Conservation (phyloP, 345 rosid species). For the Boechera divaricarpa region DNA sequence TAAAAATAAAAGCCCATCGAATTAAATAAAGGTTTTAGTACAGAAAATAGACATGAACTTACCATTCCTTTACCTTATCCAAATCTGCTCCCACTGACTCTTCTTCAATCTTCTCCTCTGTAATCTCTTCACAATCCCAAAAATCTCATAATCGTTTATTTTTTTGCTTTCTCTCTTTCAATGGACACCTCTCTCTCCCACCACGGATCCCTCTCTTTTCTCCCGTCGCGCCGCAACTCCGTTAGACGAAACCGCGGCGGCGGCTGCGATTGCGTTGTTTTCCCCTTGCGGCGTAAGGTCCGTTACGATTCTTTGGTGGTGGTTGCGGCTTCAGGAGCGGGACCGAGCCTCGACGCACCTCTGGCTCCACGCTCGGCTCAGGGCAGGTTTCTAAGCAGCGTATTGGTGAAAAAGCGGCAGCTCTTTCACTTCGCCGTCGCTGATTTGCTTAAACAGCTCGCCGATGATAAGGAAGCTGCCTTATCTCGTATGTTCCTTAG, state of each 20-base stretch:
- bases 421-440: conserved; percentile 72
- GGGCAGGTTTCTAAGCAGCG: conserved; percentile 64
- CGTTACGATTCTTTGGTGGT: conserved; percentile 30
- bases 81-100: conserved; percentile 30
- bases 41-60: no score
- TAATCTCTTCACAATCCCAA: conserved; percentile 4
- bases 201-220: conserved; percentile 41
- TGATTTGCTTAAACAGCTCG: conserved; percentile 71
- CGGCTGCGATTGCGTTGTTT: not conserved
- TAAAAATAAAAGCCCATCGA: no score
- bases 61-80: conserved; percentile 18
- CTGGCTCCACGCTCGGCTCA: conserved; percentile 62
- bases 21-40: no score
- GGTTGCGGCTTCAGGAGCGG: conserved; percentile 48
- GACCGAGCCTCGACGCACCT: conserved; percentile 82
- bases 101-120: conserved; percentile 7
- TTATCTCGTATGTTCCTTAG: conserved; percentile 61
- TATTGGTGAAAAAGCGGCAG: conserved; percentile 74
- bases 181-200: conserved; percentile 61
- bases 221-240: conserved; percentile 32
- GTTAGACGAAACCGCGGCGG: not conserved
- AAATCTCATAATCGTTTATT: not conserved
- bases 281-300: conserved; percentile 21
- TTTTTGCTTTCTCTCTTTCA: conserved; percentile 17
- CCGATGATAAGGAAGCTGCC: conserved; percentile 66